Conservation (phyloP, 225 moss, liverwort and hornwort species). For the Asterella californica region DNA sequence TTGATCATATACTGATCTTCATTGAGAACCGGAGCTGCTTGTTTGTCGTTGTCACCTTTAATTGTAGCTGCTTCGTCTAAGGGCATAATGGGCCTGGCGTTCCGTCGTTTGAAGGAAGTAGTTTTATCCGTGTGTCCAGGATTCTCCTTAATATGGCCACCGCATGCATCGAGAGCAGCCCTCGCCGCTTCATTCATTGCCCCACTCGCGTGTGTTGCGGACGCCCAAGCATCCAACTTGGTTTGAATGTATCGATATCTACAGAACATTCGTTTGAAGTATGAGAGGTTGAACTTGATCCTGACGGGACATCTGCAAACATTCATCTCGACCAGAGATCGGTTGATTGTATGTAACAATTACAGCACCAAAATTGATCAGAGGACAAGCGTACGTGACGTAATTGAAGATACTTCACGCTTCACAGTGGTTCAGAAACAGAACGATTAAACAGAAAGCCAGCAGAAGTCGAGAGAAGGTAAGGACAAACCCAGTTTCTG, state of each 20-base stretch:
- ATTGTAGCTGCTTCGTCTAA: not conserved
- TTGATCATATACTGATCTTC: constrained; percentile 32
- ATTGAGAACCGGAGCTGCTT: constrained; percentile 11
- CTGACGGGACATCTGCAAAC: not conserved
- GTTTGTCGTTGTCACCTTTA: constrained; percentile 13
- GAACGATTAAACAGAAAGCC: not conserved
- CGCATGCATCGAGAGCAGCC: constrained; percentile 50
- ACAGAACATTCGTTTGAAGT: not conserved
- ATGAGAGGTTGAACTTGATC: not conserved
- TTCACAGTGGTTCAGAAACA: too few species aligned
- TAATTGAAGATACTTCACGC: too few species aligned
- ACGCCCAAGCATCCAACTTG: constrained; percentile 42
- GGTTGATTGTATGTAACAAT: too few species aligned
- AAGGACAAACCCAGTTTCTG: constrained; percentile 33
- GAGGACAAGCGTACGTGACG: not conserved
- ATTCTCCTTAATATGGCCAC: constrained; percentile 45
- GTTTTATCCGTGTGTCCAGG: constrained; percentile 18
- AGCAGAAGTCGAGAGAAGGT: not conserved
- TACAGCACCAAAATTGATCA: too few species aligned
- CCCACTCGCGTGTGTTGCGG: constrained; percentile 38
- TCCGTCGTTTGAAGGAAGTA: constrained; percentile 26
- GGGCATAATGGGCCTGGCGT: constrained; percentile 25
- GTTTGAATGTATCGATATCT: constrained; percentile 36
- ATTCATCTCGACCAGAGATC: too few species aligned
- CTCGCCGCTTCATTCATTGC: constrained; percentile 52